Evolutionary conservation across 371 early-diverging fungal species (phyloP).

Genomic region (Apophysomyces trapeziformis): DNA sequence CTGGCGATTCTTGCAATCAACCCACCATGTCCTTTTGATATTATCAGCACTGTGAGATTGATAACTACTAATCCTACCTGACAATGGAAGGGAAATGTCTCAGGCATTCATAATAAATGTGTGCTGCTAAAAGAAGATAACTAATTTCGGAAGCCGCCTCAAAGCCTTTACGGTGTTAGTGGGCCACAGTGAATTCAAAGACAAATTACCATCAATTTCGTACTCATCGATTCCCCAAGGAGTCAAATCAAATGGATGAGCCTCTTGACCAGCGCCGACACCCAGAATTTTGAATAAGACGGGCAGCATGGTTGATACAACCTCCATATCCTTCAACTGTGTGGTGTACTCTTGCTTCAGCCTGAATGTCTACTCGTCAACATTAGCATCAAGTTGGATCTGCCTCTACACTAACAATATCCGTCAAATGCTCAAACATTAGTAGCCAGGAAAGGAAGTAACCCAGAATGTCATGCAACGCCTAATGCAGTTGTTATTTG

Average conservation of each 20-base stretch:
- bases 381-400: conserved; percentile 5
- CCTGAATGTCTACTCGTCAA: conserved; percentile 68
- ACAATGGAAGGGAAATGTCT: conserved; percentile 75
- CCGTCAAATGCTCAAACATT: conserved; percentile 77
- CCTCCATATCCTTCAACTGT: conserved; percentile 65
- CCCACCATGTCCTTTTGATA: conserved; percentile 71
- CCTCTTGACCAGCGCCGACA: conserved; percentile 50
- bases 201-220: conserved; percentile 58
- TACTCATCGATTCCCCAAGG: conserved; percentile 73
- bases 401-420: conserved; percentile 63
- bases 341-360: conserved; percentile 67
- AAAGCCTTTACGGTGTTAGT: conserved; percentile 37
- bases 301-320: conserved; percentile 59
- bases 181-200: not conserved
- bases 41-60: too few relatives aligned
- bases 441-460: conserved; percentile 78
- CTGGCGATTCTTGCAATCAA: conserved; percentile 81
- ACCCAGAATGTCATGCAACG: conserved; percentile 55
- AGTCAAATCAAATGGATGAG: conserved; percentile 68
- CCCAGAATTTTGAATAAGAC: conserved; percentile 69
- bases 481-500: conserved; percentile 7
- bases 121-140: conserved; percentile 70
- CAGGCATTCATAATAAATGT: conserved; percentile 73
- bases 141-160: conserved; percentile 60
- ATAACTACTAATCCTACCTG: conserved; percentile 29